Base-by-base conservation (phyloP, 169 alveolate genomes). In the Sarcocystis neurona region DNA sequence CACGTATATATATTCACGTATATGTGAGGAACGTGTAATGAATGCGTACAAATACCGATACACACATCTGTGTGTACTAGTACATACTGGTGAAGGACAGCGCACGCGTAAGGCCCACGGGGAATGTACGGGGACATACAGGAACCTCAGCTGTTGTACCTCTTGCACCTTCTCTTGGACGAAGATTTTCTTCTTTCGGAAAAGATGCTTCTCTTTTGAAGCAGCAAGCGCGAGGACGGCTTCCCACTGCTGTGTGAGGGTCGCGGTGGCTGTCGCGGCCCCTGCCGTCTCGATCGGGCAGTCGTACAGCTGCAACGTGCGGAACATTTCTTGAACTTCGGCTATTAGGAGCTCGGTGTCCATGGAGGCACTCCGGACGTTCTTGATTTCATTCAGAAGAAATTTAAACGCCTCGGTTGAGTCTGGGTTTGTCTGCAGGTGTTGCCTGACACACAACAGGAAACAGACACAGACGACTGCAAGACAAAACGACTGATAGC, bases 281-380 rank as follows among this genome's bases (percentile, higher is more conserved):
- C n/a, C n/a, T n/a, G n/a, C n/a, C n/a, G n/a, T n/a, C 53, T 93
- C 94, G 23, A 91, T 95, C 23, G 88, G 94, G 90, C 94, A 95
- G 87, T 96, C 92, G 94, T 97, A 96, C 94, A 96, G 91, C 91
- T 94, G 94, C 27, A 97, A 92, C 60, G 98, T 96, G 86, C 98
- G 95, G 92, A 96, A 97, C 88, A 96, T 95, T 84, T 97, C 99
- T n/a, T 95, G 91, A 63, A 96, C 96, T 79, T 97, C 98, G 82
- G 93, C 93, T 2, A 96, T 95, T 85, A 87, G 84, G 94, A 97
- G 94, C 82, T 97, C 99, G 97, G 96, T 96, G 84, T 95, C 97
- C 98, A 97, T 96, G 78, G 97, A 94, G 87, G 93, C 93, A 75
- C 95, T 94, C 89, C 95, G 94, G 63, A 97, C 96, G 88, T 94